Base-by-base conservation (phyloP, 2,329 filamentous ascomycete species). In the Fusarium subtropicale region DNA sequence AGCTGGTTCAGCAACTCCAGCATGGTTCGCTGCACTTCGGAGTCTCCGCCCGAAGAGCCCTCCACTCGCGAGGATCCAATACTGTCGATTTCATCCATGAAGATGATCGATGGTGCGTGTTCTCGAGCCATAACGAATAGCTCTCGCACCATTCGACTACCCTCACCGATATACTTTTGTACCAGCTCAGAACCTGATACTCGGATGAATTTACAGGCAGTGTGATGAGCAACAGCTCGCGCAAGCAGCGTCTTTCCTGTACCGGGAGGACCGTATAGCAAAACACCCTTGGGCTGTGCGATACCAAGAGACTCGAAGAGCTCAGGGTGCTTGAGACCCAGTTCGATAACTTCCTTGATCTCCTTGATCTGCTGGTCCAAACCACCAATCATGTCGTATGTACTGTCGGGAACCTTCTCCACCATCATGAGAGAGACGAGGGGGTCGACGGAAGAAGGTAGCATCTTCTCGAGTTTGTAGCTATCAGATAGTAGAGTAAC, bases 361-460 rank as follows among this genome's bases (percentile, higher is more conserved):
- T 99, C 96, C 85, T 99, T 98, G 85, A 99, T 98, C 80, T 99
- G 96, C 81, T 99, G 95, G 79, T 99, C 96, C 67, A 99, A 85
- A 73, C 96, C 96, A 83, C 96, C 96, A 80, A 99, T 99, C 96
- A 99, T 99, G 84, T 99, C 96, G 86, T 99, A 99, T 79, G 96
- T 99, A 84, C 94, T 97, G 86, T 99, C 96, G 18, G 96, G 96
- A 18, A 99, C 96, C 87, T 99, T 99, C 80, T 99, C 96, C 54
- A 99, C 96, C 96, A 99, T 99, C 96, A 99, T 99, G 79, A 99
- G 92, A 36, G 96, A 99, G 60, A 99, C 96, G 61, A 99, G 91
- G 38, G 96, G 96, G 78, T 99, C 96, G 78, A 99, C 96, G 22
- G 96, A 99, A 57, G 96, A 98, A 22, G 96, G 96, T 12, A 99